phyloP scores from a whole-genome alignment of 2,329 filamentous ascomycete species.

The Reticulascus tulasneorum region DNA sequence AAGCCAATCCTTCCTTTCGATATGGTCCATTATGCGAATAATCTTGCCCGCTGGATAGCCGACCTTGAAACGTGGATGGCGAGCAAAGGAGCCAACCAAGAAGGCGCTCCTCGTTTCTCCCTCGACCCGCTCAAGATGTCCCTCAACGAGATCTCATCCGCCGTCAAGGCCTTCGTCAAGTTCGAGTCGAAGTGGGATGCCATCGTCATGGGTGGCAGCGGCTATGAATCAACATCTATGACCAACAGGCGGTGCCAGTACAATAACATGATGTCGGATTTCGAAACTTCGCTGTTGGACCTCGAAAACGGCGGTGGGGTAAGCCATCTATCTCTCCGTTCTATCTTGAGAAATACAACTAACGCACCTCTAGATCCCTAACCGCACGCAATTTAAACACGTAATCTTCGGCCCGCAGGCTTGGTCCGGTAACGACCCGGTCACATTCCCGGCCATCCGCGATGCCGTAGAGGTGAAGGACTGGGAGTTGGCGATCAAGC shows the following conservation, averaged over 20 bases:
- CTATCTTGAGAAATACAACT: constrained; percentile 11
- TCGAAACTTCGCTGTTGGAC: constrained; percentile 83
- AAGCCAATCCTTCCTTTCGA: constrained; percentile 80
- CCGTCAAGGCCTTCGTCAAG: constrained; percentile 62
- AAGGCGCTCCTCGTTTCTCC: constrained; percentile 46
- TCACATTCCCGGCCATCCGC: constrained; percentile 65
- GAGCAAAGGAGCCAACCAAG: constrained; percentile 48
- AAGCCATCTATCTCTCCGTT: constrained; percentile 23
- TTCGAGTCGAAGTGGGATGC: constrained; percentile 79
- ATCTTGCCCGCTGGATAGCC: constrained; percentile 60
- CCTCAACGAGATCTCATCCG: constrained; percentile 53
- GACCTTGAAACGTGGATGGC: constrained; percentile 41
- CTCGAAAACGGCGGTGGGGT: constrained; percentile 68
- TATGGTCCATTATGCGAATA: constrained; percentile 66
- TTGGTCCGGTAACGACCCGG: constrained; percentile 62
- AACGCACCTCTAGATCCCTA: constrained; percentile 58
- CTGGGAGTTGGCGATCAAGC: constrained; percentile 63
- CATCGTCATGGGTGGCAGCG: constrained; percentile 64
- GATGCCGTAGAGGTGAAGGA: constrained; percentile 72
- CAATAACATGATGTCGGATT: constrained; percentile 73
- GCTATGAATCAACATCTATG: constrained; percentile 70
- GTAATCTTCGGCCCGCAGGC: constrained; percentile 80
- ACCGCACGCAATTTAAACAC: constrained; percentile 91
- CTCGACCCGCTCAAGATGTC: constrained; percentile 61
- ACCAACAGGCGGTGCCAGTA: constrained; percentile 67